These are phyloP conservation scores for Trichoderma harzianum DNA, from an alignment of 2,329 filamentous ascomycete species.

Conservation along the genomic window DNA sequence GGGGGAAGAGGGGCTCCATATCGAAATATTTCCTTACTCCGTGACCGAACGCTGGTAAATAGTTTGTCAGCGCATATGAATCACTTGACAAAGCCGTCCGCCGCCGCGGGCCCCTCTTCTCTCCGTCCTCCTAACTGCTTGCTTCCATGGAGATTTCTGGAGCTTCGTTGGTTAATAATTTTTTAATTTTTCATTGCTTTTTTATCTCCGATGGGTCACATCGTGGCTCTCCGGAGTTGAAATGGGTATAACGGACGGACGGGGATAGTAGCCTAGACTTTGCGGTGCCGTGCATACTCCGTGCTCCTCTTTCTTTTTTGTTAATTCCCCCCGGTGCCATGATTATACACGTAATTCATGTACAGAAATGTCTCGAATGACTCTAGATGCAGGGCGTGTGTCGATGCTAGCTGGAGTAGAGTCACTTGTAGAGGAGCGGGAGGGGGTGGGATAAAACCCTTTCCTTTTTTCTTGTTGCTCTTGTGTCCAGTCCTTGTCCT, in stretches of 20 bases:
- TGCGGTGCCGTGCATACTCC: background rate
- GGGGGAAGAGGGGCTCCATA: background rate
- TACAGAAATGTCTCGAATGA: background rate
- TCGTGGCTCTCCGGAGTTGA: background rate
- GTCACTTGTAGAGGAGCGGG: background rate
- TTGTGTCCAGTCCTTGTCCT: background rate
- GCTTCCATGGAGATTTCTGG: background rate
- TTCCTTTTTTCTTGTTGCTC: background rate
- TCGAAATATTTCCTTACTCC: conserved; percentile 1
- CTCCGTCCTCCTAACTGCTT: background rate
- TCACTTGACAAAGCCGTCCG: background rate
- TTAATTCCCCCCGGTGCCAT: background rate
- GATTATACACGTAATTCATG: background rate
- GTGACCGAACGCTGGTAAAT: background rate
- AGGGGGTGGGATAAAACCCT: background rate
- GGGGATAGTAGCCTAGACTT: background rate
- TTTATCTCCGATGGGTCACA: conserved; percentile 10
- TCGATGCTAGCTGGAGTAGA: background rate
- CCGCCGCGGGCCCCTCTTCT: background rate
- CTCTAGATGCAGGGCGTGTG: background rate
- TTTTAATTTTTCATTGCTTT: background rate
- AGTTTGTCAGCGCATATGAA: background rate
- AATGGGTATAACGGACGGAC: conserved; percentile 2
- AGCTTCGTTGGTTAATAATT: background rate
- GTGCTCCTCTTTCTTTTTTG: background rate